Evolutionary conservation across 2,329 filamentous ascomycete genomes (phyloP), one percentile per base, ranked within the genome.

Genomic region (Aurifilum marmelostoma): DNA sequence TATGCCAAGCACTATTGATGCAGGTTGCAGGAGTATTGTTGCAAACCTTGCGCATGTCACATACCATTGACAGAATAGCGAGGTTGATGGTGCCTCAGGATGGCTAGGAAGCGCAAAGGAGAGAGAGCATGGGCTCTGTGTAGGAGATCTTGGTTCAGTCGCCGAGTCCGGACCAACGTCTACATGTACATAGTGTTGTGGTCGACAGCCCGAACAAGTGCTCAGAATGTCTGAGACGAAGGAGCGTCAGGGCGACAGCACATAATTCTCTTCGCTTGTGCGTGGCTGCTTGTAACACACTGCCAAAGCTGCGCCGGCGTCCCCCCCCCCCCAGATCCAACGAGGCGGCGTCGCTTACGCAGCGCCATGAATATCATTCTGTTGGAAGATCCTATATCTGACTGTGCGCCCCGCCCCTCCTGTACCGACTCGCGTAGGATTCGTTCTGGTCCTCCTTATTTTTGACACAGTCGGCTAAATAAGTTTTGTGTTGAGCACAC

Each of bases 271-370:
- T 47, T 47, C 9, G 4, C 21, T 47, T 47, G 18, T 47, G 43
- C 43, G 43, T 21, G 43, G 43, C 43, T 21, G 43, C 43, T 21
- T 47, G 21, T n/a, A 8, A 9, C 14, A 16, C 52, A 56, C 56
- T 18, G 32, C 29, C 54, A 58, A 37, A 37, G 21, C 29, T 37
- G 29, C 32, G 32, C 56, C 29, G 14, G n/a, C 43, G 3, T n/a
- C 43, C 43, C 41, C 9, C 41, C n/a, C 41, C 16, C 39, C 43
- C 43, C 43, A 47, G n/a, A n/a, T 11, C 56, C 56, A 18, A 59
- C 11, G 56, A 37, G 32, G 59, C 59, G 59, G 24, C n/a, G 59
- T 43, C 37, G 59, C 59, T 62, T 62, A 62, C 59, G 59, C 59
- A 62, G 59, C 59, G 59, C 59, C 59, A 27, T 29, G n/a, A 43